These are phyloP conservation scores for Alternaria dauci DNA, from an alignment of 2,329 filamentous ascomycete genomes.

Conservation along the genomic window DNA sequence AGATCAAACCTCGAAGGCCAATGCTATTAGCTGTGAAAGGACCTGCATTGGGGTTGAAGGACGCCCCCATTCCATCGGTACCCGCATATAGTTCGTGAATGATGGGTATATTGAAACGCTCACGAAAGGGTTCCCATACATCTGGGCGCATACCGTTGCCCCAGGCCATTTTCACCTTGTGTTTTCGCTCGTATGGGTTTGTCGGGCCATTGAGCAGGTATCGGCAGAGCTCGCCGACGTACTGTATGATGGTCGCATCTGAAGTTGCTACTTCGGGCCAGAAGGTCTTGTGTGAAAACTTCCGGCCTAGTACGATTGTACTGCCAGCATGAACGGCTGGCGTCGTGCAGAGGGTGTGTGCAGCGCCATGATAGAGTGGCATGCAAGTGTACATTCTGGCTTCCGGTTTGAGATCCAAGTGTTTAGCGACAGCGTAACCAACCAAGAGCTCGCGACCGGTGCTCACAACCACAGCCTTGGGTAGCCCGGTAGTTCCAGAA, in stretches of 20 bases:
- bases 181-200: constrained; percentile 42
- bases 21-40: constrained; percentile 47
- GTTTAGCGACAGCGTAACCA: constrained; percentile 31
- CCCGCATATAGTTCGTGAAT: constrained; percentile 53
- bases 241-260: constrained; percentile 47
- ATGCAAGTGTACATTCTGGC: constrained; percentile 50
- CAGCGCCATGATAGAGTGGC: constrained; percentile 50
- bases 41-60: constrained; percentile 45
- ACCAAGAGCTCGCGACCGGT: constrained; percentile 42
- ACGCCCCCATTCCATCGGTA: constrained; percentile 49
- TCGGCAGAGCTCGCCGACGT: constrained; percentile 50
- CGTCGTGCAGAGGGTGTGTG: constrained; percentile 41
- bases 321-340: constrained; percentile 43
- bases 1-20: constrained; percentile 46
- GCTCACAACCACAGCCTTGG: constrained; percentile 42
- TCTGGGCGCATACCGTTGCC: constrained; percentile 55
- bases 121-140: constrained; percentile 52
- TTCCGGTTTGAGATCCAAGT: constrained; percentile 40
- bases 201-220: constrained; percentile 48
- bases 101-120: constrained; percentile 50
- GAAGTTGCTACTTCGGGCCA: constrained; percentile 49
- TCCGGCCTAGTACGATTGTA: constrained; percentile 42
- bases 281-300: constrained; percentile 49
- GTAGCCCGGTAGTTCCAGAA: constrained; percentile 48
- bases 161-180: constrained; percentile 48